Evolutionary conservation across 345 rosid species (phyloP).

Genomic region (Toxicodendron radicans): DNA sequence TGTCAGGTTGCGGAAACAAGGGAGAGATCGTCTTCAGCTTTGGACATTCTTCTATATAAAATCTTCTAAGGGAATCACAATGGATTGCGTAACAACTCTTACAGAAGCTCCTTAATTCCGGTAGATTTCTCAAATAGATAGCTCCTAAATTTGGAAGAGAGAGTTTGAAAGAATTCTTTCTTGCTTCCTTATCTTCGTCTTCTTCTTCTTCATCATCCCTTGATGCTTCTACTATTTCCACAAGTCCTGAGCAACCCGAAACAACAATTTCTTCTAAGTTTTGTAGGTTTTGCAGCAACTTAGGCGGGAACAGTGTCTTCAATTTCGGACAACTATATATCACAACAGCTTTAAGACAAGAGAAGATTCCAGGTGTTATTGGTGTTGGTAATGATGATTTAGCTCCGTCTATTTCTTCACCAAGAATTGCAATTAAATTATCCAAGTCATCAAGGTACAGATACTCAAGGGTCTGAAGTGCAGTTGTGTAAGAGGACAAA

Average conservation of each 20-base stretch:
- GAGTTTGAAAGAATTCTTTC: not conserved
- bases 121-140: accelerated
- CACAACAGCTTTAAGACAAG: no score
- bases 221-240: no score
- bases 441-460: not conserved
- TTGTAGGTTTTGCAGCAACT: not conserved
- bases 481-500: not conserved
- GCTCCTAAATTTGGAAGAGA: not conserved
- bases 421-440: not conserved
- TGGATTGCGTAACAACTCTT: no score
- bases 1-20: no score
- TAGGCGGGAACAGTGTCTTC: not conserved
- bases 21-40: no score
- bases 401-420: not conserved
- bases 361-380: not conserved
- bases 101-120: not conserved
- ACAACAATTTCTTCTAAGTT: not conserved
- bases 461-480: not conserved
- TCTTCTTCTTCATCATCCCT: no score
- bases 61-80: no score
- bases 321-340: no score
- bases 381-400: not conserved
- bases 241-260: accelerated
- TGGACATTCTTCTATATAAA: no score
- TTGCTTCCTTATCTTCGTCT: not conserved